Evolutionary conservation across 495 filamentous ascomycete genomes (phyloP), one percentile per base, ranked within the genome.

Genomic region (Podospora pseudocomata): DNA sequence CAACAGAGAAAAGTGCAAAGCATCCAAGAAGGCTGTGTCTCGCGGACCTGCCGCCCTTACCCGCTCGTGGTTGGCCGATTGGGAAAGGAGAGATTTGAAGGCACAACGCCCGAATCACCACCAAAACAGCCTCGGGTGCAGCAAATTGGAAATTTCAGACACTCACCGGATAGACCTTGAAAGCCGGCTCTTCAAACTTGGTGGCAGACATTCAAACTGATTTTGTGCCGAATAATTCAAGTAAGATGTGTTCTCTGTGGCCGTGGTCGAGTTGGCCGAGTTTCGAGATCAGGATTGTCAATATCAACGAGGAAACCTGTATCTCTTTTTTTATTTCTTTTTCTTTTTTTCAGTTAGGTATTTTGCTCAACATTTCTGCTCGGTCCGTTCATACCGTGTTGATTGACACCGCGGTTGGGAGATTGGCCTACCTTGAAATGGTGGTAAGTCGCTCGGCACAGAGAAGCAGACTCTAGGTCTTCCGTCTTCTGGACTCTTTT

Each of bases 81-180:
- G 16, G 59, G 11, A 26, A 26, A 28, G 30, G 26, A 26, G 59
- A 18, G 59, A 30, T 30, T 61, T 61, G 26, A 26, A 34, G 59
- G 30, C 20, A 61, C 49, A 57, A 57, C 26, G 59, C 59, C 20
- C 59, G 19, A 5, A 61, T 49, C 5, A 13, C 39, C 5, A 23
- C 16, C 5, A 2, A 61, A 26, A 3, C 23, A 26, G 30, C 59
- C 59, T 59, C 26, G 56, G 56, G 19, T 19, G 28, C 18, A 18
- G n/a, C n/a, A 49, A 49, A 23, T 23, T 27, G 15, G n/a, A 59
- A 64, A 9, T 30, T 59, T 28, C 18, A 20, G n/a, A n/a, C 26
- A 78, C 82, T 79, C 67, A 84, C 82, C 77, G 84, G 82, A 69
- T 79, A 84, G 71, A 84, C 76, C 78, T 83, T 83, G 71, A 83